Base-by-base conservation (phyloP, 2,329 filamentous ascomycete genomes). In the Paecilomyces sp. region DNA sequence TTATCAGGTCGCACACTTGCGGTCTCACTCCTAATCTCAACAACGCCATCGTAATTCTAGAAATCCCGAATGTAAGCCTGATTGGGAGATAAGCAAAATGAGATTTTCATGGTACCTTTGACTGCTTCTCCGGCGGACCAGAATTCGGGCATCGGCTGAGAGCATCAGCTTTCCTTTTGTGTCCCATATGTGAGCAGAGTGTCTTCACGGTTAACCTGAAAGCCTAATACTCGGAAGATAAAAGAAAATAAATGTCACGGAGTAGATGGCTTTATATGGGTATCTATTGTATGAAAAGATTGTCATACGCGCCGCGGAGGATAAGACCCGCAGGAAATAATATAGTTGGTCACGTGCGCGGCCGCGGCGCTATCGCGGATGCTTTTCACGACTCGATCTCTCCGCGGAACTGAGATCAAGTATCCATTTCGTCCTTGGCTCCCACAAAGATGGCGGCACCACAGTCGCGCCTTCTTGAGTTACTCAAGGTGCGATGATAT, bases 401-500 rank as follows among this genome's bases (percentile, higher is more conserved):
- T 47, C 41, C 41, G 41, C 41, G 41, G 41, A 47, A 22, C n/a
- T 47, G 15, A 18, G 41, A 47, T 47, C 41, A 47, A 47, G 1
- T 18, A 18, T 47, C 41, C 41, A 47, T 47, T 47, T 18, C 41
- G n/a, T 18, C 41, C 9, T 47, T 47, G 41, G n/a, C n/a, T 47
- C 41, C 41, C 15, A 22, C 41, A 47, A 28, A 18, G 57, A 83
- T 84, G 81, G 73, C 81, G 33, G 80, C 83, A 67, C 74, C 82
- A 61, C 78, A 80, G 61, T 74, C 73, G 56, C 80, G 84, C 55
- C 73, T 86, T 34, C 63, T 85, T 55, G 89, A 91, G 72, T 83
- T 96, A 64, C 85, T 93, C 81, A 92, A 91, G 88, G 92, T 91
- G 76, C 54, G 67, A 53, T n/a, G 9, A 3, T 28, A 13, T 12